Evolutionary conservation across 176 grass and related monocot genomes (phyloP), one percentile per base, ranked within the genome.

Genomic region (Bromus sterilis): DNA sequence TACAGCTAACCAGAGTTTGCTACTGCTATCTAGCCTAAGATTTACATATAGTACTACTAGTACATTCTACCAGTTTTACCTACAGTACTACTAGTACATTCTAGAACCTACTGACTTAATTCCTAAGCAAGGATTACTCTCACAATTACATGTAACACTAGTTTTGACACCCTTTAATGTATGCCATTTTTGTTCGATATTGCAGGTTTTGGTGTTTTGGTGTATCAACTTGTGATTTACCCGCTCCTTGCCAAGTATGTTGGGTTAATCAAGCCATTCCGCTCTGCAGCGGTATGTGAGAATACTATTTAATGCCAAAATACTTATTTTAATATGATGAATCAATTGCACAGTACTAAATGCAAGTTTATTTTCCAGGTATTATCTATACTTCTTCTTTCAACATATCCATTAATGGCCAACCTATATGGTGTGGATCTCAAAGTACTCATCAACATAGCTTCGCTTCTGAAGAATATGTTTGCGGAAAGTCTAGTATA

Each of bases 381-480:
- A 36, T 72, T 93, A 53, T 85, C 85, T 49, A 88, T 93, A 62
- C 36, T 87, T 76, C 46, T 88, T 18, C 88, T 93, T 74, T 40
- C 75, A 63, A 80, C 73, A 23, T 90, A 93, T 79, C 88, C 91
- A 57, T 88, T 86, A 72, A 83, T 90, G 88, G 40, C 79, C 8
- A 67, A 83, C 4, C 82, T 90, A 21, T 51, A 89, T 72, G 91
- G 85, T 33, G 11, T 44, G n/a, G 76, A 78, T 40, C 91, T 93
- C 76, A 78, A 76, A 75, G 35, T 93, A 56, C 73, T 90, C 31
- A 53, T 93, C 66, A 90, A 80, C 63, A 67, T 84, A 66, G 88
- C 78, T 79, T 90, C 91, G 0, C 55, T 90, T 76, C 57, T 93
- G 56, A 93, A 88, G 78, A 85, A 88, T 66, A 74, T 88, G 72